A percentile compares a stretch with the other conserved stretches of the same genome.
phyloP scores from a whole-genome alignment of 225 moss, liverwort and hornwort genomes.

The Physcomitrellopsis africana region DNA sequence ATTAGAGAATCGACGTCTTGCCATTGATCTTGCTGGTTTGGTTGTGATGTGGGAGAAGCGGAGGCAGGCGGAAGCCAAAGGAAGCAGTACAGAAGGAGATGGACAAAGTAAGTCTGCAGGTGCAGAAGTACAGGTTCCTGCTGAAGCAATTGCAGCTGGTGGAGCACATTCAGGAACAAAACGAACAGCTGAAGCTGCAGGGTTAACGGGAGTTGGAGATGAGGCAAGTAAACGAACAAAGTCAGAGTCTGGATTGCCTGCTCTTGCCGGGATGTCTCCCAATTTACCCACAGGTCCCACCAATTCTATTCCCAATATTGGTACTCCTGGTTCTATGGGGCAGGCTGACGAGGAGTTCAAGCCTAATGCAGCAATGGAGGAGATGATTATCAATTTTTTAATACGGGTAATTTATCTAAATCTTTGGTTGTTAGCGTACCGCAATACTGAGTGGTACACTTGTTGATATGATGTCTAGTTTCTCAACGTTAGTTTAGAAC shows the following conservation, averaged over 20 bases:
- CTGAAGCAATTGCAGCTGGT: constrained; percentile 37
- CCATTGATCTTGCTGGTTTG: constrained; percentile 98
- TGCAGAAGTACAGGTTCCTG: constrained; percentile 49
- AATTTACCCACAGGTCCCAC: constrained; percentile 69
- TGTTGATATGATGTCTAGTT: constrained; percentile 8
- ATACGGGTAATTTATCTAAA: constrained; percentile 63
- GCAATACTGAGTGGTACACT: neutral
- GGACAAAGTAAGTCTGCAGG: constrained; percentile 48
- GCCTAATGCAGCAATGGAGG: constrained; percentile 99
- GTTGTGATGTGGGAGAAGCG: constrained; percentile 99
- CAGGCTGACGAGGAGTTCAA: constrained; percentile 98
- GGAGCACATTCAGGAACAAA: constrained; percentile 55
- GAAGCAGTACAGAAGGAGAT: constrained; percentile 71
- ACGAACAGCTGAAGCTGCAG: constrained; percentile 67
- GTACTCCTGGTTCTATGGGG: constrained; percentile 92
- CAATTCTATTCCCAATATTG: constrained; percentile 83
- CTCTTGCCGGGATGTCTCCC: constrained; percentile 85
- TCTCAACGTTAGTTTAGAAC: constrained; percentile 4
- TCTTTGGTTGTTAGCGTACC: constrained; percentile 3
- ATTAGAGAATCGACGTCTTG: constrained; percentile 90
- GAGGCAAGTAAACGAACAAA: constrained; percentile 85
- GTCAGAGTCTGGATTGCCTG: constrained; percentile 77
- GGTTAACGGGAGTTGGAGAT: constrained; percentile 58
- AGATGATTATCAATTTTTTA: constrained; percentile 99
- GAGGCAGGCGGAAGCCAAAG: constrained; percentile 90